Conservation (phyloP, 345 rosid genomes). For the Cardamine resedifolia region DNA sequence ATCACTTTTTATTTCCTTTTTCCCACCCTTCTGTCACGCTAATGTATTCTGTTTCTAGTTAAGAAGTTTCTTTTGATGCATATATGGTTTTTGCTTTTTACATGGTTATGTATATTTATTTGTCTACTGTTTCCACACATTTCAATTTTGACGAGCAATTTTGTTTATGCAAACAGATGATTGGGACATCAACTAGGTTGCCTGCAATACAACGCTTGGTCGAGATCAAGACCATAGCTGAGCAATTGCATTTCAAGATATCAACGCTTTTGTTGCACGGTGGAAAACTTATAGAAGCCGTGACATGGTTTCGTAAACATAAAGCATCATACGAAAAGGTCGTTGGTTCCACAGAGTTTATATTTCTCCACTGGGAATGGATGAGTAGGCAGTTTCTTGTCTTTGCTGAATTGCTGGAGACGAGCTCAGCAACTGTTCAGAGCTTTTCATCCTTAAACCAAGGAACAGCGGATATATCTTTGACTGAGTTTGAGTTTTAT, state of each 20-base stretch:
- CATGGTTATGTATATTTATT: too few relatives aligned
- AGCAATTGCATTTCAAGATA: constrained; percentile 87
- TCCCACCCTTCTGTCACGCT: background rate
- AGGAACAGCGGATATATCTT: constrained; percentile 51
- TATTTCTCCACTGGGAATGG: constrained; percentile 96
- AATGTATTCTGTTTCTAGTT: too few relatives aligned
- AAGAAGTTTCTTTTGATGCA: too few relatives aligned
- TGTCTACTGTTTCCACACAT: constrained; percentile 13
- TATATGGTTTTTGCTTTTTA: too few relatives aligned
- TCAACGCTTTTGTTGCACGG: constrained; percentile 87
- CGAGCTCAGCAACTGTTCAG: constrained; percentile 61
- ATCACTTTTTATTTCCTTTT: too few relatives aligned
- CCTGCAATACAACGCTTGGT: constrained; percentile 78
- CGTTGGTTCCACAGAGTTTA: constrained; percentile 62
- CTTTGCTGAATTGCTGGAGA: constrained; percentile 88
- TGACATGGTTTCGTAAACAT: constrained; percentile 82
- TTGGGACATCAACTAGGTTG: constrained; percentile 70
- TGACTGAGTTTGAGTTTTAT: constrained; percentile 76
- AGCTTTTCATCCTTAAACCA: constrained; percentile 46
- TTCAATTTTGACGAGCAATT: background rate
- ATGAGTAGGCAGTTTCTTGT: constrained; percentile 91
- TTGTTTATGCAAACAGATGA: constrained; percentile 52
- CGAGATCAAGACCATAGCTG: constrained; percentile 84
- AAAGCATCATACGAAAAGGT: constrained; percentile 61
- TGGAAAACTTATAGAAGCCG: constrained; percentile 76